Evolutionary conservation across 164 flowering plant species (phyloP).

Genomic region (Aristolochia contorta): DNA sequence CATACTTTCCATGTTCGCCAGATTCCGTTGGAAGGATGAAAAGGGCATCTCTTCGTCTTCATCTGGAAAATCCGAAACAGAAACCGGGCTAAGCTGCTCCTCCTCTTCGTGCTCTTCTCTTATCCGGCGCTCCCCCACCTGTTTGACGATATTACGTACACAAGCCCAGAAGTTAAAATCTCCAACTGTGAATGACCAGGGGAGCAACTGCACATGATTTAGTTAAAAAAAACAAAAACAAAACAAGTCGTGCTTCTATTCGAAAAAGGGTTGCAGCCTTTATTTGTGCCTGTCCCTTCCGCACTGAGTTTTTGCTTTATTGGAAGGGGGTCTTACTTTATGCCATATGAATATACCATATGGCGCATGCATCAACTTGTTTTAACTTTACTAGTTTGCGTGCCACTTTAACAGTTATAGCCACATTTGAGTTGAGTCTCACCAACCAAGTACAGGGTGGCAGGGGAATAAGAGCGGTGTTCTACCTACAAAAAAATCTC

Average conservation of each 20-base stretch:
- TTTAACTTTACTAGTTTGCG: not conserved
- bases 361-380: no score
- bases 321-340: not conserved
- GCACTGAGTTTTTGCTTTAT: no score
- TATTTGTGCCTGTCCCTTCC: no score
- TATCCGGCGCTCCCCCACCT: slow-evolving; percentile 1
- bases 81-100: slow-evolving; percentile 73
- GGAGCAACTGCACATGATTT: no score
- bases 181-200: no score
- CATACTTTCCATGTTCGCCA: slow-evolving; percentile 34
- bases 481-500: not conserved
- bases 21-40: slow-evolving; percentile 27
- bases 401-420: not conserved
- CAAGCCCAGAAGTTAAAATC: no score
- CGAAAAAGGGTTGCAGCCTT: no score
- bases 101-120: slow-evolving; percentile 28
- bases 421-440: not conserved
- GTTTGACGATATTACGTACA: not conserved
- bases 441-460: slow-evolving; percentile 1
- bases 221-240: no score
- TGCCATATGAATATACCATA: not conserved
- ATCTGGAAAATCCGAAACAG: slow-evolving; percentile 56
- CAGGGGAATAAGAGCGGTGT: not conserved
- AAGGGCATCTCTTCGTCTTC: slow-evolving; percentile 39
- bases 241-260: no score